Evolutionary conservation across 2,329 filamentous ascomycete species (phyloP), one percentile per base, ranked within the genome.

Genomic region (Xylaria sp.): DNA sequence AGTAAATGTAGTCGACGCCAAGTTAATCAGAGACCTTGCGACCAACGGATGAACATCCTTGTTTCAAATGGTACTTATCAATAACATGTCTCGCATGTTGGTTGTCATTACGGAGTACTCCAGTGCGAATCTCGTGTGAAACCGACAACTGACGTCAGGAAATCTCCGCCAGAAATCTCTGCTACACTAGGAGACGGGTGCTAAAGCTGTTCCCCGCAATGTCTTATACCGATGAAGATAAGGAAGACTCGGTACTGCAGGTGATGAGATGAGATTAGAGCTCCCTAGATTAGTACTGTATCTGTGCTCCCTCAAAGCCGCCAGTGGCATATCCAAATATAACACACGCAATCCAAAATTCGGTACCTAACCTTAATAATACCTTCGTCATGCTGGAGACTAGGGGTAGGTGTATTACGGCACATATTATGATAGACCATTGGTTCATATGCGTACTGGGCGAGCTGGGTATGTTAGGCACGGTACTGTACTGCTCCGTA

Each of bases 111-210:
- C 12, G 25, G 32, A 36, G 32, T 20, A 34, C n/a, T n/a, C 55
- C n/a, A 45, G 55, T 20, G 25, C 39, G 20, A 43, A 58, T 43
- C 15, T 32, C 25, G 25, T 45, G 23, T 15, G 34, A 46, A 36
- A 32, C 41, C 23, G 23, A 48, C n/a, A 41, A 63, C 66, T 63
- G 66, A 66, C 63, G 66, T 68, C 66, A 66, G 55, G 12, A 45
- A 30, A 58, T 43, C 23, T 58, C 55, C 36, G 55, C 25, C 9
- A 32, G 63, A 55, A 62, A 65, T 36, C 52, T 63, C 36, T 61
- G 41, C 41, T n/a, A n/a, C n/a, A n/a, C n/a, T 9, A 56, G 56
- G 63, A 55, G 36, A 56, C 48, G 46, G 48, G 30, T 60, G 20
- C 25, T 61, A 52, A 30, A 57, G 43, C 15, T 50, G 32, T 68